A percentile compares a stretch with the other conserved stretches of the same genome.
phyloP scores from a whole-genome alignment of 257 asterid species.

The Forsythia viridissima region DNA sequence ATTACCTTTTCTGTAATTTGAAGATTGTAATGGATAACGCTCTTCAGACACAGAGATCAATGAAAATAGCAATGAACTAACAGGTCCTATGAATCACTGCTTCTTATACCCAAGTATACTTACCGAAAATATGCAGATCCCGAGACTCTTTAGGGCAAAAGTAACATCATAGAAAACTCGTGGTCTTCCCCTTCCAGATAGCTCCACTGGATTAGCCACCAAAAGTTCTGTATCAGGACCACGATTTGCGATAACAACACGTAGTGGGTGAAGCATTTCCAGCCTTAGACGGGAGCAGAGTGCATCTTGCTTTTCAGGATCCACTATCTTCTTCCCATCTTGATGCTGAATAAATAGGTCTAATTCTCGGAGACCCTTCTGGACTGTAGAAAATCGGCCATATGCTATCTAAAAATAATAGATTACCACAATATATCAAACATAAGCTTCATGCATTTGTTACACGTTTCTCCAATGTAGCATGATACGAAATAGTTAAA shows the following conservation, averaged over 20 bases:
- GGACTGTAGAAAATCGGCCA: conserved; percentile 66
- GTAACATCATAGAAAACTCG: conserved; percentile 83
- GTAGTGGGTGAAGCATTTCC: conserved; percentile 85
- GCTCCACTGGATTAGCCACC: conserved; percentile 88
- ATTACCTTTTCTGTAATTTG: no score
- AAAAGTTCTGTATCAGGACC: conserved; percentile 88
- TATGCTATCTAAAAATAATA: conserved; percentile 55
- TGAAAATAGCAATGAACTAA: background rate
- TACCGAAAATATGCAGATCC: conserved; percentile 78
- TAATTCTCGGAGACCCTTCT: conserved; percentile 64
- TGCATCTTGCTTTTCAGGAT: conserved; percentile 69
- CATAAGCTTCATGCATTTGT: conserved; percentile 1
- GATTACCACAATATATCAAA: conserved; percentile 3
- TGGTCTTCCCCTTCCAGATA: conserved; percentile 85
- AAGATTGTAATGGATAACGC: background rate
- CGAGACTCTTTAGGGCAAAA: conserved; percentile 61
- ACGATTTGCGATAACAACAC: conserved; percentile 64
- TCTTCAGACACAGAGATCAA: background rate
- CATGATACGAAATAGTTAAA: background rate
- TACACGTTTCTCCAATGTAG: background rate
- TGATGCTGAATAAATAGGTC: conserved; percentile 67
- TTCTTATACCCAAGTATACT: conserved; percentile 20
- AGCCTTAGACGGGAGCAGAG: conserved; percentile 61
- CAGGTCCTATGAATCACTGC: no score
- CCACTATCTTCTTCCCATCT: conserved; percentile 77